A percentile compares a stretch with the other conserved stretches of the same genome.
Conservation (phyloP, 345 rosid species). For the Mallotus nudiflorus region DNA sequence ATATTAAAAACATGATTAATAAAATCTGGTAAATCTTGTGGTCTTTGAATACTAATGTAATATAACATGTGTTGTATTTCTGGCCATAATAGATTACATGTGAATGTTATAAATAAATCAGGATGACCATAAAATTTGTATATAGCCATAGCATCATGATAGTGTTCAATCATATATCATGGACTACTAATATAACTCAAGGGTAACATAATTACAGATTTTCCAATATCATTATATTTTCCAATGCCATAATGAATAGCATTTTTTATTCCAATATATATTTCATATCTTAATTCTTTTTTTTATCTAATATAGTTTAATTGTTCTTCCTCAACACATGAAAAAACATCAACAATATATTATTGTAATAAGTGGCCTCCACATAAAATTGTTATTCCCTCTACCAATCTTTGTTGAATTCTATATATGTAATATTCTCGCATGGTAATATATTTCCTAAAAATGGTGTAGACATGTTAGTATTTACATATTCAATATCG, state of each 20-base stretch:
- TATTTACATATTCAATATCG: background rate
- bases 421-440: no score
- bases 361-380: background rate
- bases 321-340: background rate
- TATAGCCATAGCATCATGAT: background rate
- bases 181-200: background rate
- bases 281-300: background rate
- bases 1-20: background rate
- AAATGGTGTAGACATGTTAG: no score
- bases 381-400: background rate
- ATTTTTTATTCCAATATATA: background rate
- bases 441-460: no score
- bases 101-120: background rate
- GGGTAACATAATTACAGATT: background rate
- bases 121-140: background rate
- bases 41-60: accelerated
- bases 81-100: background rate
- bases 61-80: background rate
- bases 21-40: background rate
- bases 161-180: background rate
- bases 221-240: background rate
- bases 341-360: background rate
- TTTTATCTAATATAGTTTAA: background rate
- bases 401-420: no score
- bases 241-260: background rate